Evolutionary conservation across 2,329 filamentous ascomycete genomes (phyloP).

Genomic region (Aspergillus pseudoterreus): DNA sequence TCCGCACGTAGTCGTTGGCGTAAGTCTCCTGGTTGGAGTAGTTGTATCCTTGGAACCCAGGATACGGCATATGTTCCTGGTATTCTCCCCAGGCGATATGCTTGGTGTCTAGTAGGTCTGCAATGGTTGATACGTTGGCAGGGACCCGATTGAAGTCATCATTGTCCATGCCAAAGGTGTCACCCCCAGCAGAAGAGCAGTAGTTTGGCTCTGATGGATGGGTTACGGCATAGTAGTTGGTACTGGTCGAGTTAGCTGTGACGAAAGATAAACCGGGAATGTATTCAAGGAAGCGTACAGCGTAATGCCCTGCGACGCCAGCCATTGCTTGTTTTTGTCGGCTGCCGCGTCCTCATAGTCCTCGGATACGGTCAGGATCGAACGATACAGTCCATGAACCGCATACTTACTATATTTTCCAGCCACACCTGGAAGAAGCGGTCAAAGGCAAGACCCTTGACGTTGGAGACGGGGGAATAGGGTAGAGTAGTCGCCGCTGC

Average conservation of each 20-base stretch:
- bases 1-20: conserved; percentile 74
- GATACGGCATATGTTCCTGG: conserved; percentile 73
- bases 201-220: conserved; percentile 78
- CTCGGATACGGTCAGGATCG: conserved; percentile 34
- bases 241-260: conserved; percentile 16
- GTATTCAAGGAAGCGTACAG: conserved; percentile 32
- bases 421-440: conserved; percentile 71
- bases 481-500: conserved; percentile 58
- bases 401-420: conserved; percentile 63
- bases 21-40: conserved; percentile 57
- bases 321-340: conserved; percentile 45
- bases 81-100: conserved; percentile 68
- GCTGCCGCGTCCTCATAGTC: conserved; percentile 61
- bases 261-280: neutral
- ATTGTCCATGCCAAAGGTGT: conserved; percentile 69
- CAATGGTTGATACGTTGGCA: conserved; percentile 62
- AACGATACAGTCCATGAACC: neutral
- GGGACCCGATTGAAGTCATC: conserved; percentile 60
- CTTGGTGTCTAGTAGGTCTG: conserved; percentile 64
- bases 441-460: conserved; percentile 70
- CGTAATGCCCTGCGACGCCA: conserved; percentile 52
- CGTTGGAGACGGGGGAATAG: conserved; percentile 58
- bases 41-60: conserved; percentile 64
- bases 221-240: conserved; percentile 60
- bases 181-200: conserved; percentile 62